Evolutionary conservation across 1,284 basidiomycete genomes (phyloP).

Genomic region (Ceratobasidium sp.): DNA sequence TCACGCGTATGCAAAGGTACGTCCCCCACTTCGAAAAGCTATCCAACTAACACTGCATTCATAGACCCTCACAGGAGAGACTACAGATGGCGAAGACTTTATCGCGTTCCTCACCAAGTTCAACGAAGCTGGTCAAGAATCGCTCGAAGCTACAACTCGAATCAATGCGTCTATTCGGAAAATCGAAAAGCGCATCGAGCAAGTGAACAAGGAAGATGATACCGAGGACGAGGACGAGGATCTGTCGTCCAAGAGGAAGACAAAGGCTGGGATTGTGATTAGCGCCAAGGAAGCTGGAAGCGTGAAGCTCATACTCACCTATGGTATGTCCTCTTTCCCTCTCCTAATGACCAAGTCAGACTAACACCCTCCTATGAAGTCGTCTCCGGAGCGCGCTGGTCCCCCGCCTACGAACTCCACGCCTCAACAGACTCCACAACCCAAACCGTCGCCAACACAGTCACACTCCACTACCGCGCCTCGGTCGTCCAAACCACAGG

Average conservation of each 20-base stretch:
- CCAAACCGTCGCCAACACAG: constrained; percentile 56
- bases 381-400: constrained; percentile 63
- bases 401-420: constrained; percentile 67
- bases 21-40: constrained; percentile 53
- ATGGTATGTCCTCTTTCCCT: constrained; percentile 57
- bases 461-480: constrained; percentile 67
- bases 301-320: constrained; percentile 64
- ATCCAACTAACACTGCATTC: constrained; percentile 47
- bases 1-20: constrained; percentile 40
- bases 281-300: constrained; percentile 54
- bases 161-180: constrained; percentile 55
- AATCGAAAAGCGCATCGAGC: constrained; percentile 40
- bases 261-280: constrained; percentile 43
- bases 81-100: constrained; percentile 56
- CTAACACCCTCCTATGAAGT: constrained; percentile 54
- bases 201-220: constrained; percentile 50
- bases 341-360: neutral
- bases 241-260: constrained; percentile 50
- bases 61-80: constrained; percentile 59
- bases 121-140: constrained; percentile 56
- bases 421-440: constrained; percentile 59
- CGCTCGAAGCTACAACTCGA: constrained; percentile 55
- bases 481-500: constrained; percentile 66
- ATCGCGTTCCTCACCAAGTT: constrained; percentile 59
- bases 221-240: constrained; percentile 56